A percentile compares a stretch with the other conserved stretches of the same genome.
phyloP scores from a whole-genome alignment of 1,139 yeast genomes.

The Zygoascus meyerae region DNA sequence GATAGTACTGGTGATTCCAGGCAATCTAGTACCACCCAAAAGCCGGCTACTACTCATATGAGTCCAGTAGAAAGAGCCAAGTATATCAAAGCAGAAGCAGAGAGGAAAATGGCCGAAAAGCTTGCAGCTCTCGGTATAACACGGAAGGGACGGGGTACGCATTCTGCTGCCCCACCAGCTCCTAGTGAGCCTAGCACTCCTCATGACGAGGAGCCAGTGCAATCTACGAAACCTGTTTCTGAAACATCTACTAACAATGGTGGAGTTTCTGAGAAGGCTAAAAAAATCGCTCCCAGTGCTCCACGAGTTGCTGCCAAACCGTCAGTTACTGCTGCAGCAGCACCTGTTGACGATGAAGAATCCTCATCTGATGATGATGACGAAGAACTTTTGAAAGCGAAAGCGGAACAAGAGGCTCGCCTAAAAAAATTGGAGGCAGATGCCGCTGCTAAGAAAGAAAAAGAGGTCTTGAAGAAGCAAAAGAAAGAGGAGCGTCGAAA shows the following conservation, averaged over 20 bases:
- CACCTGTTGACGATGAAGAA: slow-evolving; percentile 15
- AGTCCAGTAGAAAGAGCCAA: slow-evolving; percentile 57
- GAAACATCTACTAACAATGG: not conserved
- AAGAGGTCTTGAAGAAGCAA: slow-evolving; percentile 39
- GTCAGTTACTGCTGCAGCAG: slow-evolving; percentile 15
- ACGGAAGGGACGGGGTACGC: slow-evolving; percentile 31
- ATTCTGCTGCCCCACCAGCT: slow-evolving; percentile 22
- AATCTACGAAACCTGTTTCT: not conserved
- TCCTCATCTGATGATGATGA: slow-evolving; percentile 46
- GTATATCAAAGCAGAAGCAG: slow-evolving; percentile 84
- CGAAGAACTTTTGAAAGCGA: slow-evolving; percentile 42
- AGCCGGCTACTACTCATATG: slow-evolving; percentile 8
- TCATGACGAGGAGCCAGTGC: not conserved
- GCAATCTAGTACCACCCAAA: not conserved
- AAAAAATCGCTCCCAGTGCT: too few relatives aligned
- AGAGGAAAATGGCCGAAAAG: slow-evolving; percentile 81
- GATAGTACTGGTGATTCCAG: slow-evolving; percentile 3
- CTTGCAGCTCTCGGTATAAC: slow-evolving; percentile 79
- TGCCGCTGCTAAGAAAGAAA: slow-evolving; percentile 19
- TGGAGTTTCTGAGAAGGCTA: too few relatives aligned
- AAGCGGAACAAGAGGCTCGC: slow-evolving; percentile 35
- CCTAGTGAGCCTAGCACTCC: slow-evolving; percentile 17
- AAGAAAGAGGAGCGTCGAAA: slow-evolving; percentile 56
- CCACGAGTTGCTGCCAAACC: not conserved
- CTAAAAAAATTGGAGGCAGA: slow-evolving; percentile 26